Conservation (phyloP, 2,329 filamentous ascomycete species). For the Exophiala xenobiotica region DNA sequence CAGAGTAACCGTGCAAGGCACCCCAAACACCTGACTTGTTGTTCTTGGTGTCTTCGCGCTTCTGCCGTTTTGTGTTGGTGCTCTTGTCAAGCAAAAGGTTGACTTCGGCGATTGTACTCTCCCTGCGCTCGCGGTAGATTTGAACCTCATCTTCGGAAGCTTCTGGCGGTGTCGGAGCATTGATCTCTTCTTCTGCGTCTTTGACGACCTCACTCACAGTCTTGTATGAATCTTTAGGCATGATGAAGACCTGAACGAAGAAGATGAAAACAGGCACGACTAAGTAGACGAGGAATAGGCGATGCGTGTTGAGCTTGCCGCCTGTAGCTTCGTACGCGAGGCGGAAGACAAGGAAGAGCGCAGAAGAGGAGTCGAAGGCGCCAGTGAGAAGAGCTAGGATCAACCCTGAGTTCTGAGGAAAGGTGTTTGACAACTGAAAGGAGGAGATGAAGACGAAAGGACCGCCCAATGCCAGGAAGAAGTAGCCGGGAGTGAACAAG, state of each 20-base stretch:
- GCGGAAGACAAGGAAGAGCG: slow-evolving; percentile 73
- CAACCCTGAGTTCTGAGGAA: slow-evolving; percentile 72
- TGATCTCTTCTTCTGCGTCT: slow-evolving; percentile 59
- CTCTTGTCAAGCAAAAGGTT: slow-evolving; percentile 68
- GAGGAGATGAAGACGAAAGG: slow-evolving; percentile 80
- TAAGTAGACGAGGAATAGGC: slow-evolving; percentile 73
- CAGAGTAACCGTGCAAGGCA: slow-evolving; percentile 71
- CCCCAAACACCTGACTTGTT: slow-evolving; percentile 79
- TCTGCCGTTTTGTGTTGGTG: slow-evolving; percentile 58
- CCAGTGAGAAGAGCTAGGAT: slow-evolving; percentile 78
- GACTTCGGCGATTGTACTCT: slow-evolving; percentile 67
- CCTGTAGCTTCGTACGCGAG: slow-evolving; percentile 63
- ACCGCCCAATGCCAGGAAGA: slow-evolving; percentile 74
- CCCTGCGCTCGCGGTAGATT: slow-evolving; percentile 52
- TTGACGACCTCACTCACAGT: slow-evolving; percentile 79
- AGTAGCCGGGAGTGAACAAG: slow-evolving; percentile 70
- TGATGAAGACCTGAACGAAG: slow-evolving; percentile 65
- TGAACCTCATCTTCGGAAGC: slow-evolving; percentile 54
- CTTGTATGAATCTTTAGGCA: slow-evolving; percentile 77
- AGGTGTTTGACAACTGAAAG: slow-evolving; percentile 82
- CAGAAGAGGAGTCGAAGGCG: slow-evolving; percentile 79
- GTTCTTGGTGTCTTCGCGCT: slow-evolving; percentile 66
- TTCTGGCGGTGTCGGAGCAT: slow-evolving; percentile 48
- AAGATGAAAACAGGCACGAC: slow-evolving; percentile 67
- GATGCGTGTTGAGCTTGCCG: slow-evolving; percentile 59